Conservation (phyloP, 768 basidiomycete genomes). For the Boletus bicolor region DNA sequence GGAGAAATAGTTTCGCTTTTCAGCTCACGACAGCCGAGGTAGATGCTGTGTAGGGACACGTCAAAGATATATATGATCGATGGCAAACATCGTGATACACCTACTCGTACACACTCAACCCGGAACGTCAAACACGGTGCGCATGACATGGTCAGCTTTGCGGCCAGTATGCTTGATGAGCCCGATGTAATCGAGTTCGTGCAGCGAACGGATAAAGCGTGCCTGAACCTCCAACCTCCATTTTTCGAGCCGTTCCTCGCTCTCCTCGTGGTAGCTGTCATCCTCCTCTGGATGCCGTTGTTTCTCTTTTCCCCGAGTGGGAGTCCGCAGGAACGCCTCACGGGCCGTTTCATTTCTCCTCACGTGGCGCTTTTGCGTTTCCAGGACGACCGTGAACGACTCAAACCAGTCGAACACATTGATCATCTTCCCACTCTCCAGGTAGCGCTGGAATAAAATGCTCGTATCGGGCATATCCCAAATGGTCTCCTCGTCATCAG, state of each 20-base stretch:
- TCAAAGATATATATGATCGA: conserved; percentile 3
- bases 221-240: conserved; percentile 70
- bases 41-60: conserved; percentile 3
- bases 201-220: conserved; percentile 73
- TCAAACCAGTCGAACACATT: conserved; percentile 90
- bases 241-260: conserved; percentile 40
- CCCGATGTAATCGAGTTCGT: conserved; percentile 79
- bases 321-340: conserved; percentile 8
- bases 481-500: conserved; percentile 33
- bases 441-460: conserved; percentile 73
- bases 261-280: conserved; percentile 16
- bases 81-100: conserved; percentile 5
- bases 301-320: conserved; percentile 25
- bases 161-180: conserved; percentile 77
- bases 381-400: conserved; percentile 65
- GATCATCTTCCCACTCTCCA: conserved; percentile 77
- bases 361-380: conserved; percentile 43
- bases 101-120: conserved; percentile 14
- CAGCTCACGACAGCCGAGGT: neutral
- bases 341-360: neutral
- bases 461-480: conserved; percentile 69
- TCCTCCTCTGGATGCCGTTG: conserved; percentile 24
- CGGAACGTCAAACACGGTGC: conserved; percentile 56
- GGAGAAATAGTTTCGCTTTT: neutral
- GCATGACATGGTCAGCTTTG: conserved; percentile 72